Evolutionary conservation across 257 asterid species (phyloP).

Genomic region (Ehretia macrophylla): DNA sequence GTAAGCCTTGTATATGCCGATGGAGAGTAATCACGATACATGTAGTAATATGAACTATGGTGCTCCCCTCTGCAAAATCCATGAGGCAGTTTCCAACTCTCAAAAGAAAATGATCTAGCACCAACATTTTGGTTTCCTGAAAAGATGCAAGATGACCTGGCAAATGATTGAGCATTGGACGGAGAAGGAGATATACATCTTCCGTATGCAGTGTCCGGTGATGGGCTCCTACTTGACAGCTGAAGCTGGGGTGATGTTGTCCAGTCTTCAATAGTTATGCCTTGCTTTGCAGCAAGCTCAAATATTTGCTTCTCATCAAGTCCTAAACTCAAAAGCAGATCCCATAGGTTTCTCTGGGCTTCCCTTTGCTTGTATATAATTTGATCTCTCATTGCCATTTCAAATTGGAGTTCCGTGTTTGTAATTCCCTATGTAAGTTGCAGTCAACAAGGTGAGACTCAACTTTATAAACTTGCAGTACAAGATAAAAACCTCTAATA

Average conservation of each 20-base stretch:
- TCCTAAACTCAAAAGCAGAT: conserved; percentile 69
- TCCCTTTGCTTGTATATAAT: conserved; percentile 77
- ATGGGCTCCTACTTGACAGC: conserved; percentile 28
- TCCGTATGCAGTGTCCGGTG: conserved; percentile 32
- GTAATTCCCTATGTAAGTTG: conserved; percentile 59
- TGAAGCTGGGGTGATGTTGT: conserved; percentile 36
- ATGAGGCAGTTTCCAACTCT: conserved; percentile 29
- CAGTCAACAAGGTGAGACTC: conserved; percentile 13
- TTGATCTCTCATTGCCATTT: conserved; percentile 96
- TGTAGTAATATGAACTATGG: conserved; percentile 42
- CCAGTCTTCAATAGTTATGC: conserved; percentile 60
- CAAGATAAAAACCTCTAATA: background rate
- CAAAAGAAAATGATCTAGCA: conserved; percentile 36
- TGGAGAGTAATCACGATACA: conserved; percentile 43
- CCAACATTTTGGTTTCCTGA: conserved; percentile 40
- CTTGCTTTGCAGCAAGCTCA: conserved; percentile 64
- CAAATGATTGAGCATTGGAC: conserved; percentile 22
- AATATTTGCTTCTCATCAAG: conserved; percentile 73
- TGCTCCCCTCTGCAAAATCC: conserved; percentile 47
- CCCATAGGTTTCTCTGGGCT: conserved; percentile 73
- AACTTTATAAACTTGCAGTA: background rate
- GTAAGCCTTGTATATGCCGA: conserved; percentile 20
- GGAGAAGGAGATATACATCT: conserved; percentile 24
- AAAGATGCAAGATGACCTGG: conserved; percentile 31
- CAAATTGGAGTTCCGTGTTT: conserved; percentile 89